A percentile compares a stretch with the other conserved stretches of the same genome.
Evolutionary conservation across 2,329 filamentous ascomycete genomes (phyloP).

Genomic region (Aspergillus japonicus): DNA sequence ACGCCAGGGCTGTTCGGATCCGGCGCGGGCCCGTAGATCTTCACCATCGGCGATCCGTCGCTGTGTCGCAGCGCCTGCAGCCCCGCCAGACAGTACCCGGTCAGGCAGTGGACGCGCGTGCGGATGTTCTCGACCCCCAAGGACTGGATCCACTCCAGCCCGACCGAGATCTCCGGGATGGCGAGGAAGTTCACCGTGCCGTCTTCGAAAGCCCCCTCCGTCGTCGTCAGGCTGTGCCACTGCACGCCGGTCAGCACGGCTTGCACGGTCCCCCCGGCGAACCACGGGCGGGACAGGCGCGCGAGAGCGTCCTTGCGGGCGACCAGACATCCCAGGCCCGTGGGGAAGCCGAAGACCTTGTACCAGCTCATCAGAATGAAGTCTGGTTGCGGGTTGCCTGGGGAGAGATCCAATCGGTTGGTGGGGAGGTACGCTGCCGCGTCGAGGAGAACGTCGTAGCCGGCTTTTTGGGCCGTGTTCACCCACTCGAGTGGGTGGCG

Average conservation of each 20-base stretch:
- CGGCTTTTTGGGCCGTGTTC: constrained; percentile 4
- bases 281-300: constrained; percentile 11
- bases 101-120: constrained; percentile 11
- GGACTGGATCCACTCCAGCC: constrained; percentile 7
- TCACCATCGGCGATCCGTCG: constrained; percentile 2
- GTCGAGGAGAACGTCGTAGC: constrained; percentile 12
- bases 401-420: constrained; percentile 4
- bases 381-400: constrained; percentile 3
- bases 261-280: constrained; percentile 8
- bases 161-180: constrained; percentile 9
- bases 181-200: constrained; percentile 11
- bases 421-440: constrained; percentile 11
- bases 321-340: constrained; percentile 11
- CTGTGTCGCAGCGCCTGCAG: constrained; percentile 6
- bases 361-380: constrained; percentile 14
- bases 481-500: constrained; percentile 12
- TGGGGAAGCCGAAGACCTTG: constrained; percentile 13
- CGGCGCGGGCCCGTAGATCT: constrained; percentile 5
- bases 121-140: constrained; percentile 4
- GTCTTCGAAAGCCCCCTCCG: constrained; percentile 10
- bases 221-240: constrained; percentile 5
- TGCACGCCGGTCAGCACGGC: constrained; percentile 1
- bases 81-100: constrained; percentile 8
- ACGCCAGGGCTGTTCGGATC: neutral
- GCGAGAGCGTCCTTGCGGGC: constrained; percentile 7